These are phyloP conservation scores for Talaromyces sp. DNA, from an alignment of 2,329 filamentous ascomycete genomes.

Conservation along the genomic window DNA sequence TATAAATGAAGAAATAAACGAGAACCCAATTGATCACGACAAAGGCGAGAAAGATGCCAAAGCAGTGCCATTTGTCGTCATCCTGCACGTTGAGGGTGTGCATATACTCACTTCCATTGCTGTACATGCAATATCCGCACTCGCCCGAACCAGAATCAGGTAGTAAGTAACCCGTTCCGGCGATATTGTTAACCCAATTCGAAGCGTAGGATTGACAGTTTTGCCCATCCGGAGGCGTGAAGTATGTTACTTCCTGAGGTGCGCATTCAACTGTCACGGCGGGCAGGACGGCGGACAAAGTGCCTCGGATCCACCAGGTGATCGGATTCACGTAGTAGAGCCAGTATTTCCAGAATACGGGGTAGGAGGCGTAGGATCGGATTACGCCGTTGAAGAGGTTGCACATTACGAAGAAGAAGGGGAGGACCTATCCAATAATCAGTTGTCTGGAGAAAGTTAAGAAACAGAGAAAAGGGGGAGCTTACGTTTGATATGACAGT, in stretches of 20 bases:
- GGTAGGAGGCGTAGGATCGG: conserved; percentile 61
- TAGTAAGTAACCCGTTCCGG: conserved; percentile 59
- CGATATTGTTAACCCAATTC: conserved; percentile 36
- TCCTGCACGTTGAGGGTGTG: conserved; percentile 53
- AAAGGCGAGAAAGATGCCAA: conserved; percentile 71
- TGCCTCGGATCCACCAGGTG: conserved; percentile 70
- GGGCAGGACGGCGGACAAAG: conserved; percentile 62
- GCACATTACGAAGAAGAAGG: conserved; percentile 79
- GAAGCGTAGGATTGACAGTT: conserved; percentile 65
- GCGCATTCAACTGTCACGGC: conserved; percentile 51
- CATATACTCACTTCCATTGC: conserved; percentile 65
- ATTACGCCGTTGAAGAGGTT: conserved; percentile 75
- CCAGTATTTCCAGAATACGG: conserved; percentile 71
- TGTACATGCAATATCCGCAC: conserved; percentile 70
- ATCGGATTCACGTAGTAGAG: conserved; percentile 65
- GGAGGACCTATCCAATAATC: conserved; percentile 49
- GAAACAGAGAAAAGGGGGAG: background rate
- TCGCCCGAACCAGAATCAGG: conserved; percentile 33
- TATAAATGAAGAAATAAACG: conserved; percentile 76
- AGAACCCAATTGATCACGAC: conserved; percentile 67
- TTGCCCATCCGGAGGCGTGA: conserved; percentile 62
- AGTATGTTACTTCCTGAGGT: conserved; percentile 58
- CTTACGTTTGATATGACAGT: conserved; percentile 68
- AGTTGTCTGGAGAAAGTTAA: background rate
- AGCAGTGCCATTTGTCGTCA: conserved; percentile 66